These are phyloP conservation scores for Penicillium rolfsii DNA, from an alignment of 2,329 filamentous ascomycete genomes.

Conservation along the genomic window DNA sequence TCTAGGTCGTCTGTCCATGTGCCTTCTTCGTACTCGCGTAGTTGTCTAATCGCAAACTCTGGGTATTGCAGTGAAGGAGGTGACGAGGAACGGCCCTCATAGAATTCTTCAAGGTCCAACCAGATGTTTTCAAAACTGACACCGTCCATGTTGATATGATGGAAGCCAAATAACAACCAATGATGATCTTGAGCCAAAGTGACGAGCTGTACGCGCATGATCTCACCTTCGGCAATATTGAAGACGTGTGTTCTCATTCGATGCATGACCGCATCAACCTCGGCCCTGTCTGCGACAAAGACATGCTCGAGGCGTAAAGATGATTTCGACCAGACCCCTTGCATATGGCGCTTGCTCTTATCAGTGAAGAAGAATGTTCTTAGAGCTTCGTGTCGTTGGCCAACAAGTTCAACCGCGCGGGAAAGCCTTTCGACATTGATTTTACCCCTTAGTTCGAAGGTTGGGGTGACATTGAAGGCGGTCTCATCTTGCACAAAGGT, in stretches of 20 bases:
- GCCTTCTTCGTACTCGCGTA: conserved; percentile 31
- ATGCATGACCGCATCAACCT: conserved; percentile 25
- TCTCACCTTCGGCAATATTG: conserved; percentile 44
- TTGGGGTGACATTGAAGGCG: conserved; percentile 47
- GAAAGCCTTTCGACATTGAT: conserved; percentile 37
- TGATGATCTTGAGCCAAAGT: conserved; percentile 32
- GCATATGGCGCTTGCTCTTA: conserved; percentile 16
- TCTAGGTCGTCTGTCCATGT: conserved; percentile 30
- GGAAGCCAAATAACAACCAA: conserved; percentile 50
- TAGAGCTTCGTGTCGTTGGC: conserved; percentile 38
- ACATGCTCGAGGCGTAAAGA: conserved; percentile 33
- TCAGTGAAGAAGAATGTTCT: conserved; percentile 37
- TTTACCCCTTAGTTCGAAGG: conserved; percentile 37
- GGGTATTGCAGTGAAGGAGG: conserved; percentile 38
- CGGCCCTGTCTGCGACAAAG: conserved; percentile 20
- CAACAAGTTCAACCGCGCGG: conserved; percentile 39
- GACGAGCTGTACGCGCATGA: conserved; percentile 25
- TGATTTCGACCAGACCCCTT: conserved; percentile 32
- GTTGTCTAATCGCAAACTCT: conserved; percentile 41
- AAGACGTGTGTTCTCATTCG: conserved; percentile 38
- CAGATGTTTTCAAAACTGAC: conserved; percentile 51
- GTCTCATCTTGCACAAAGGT: conserved; percentile 39
- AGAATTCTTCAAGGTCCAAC: conserved; percentile 50
- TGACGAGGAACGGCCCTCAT: conserved; percentile 37
- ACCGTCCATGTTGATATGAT: conserved; percentile 58